phyloP scores from a whole-genome alignment of 345 rosid genomes.

The Ceriops tagal region DNA sequence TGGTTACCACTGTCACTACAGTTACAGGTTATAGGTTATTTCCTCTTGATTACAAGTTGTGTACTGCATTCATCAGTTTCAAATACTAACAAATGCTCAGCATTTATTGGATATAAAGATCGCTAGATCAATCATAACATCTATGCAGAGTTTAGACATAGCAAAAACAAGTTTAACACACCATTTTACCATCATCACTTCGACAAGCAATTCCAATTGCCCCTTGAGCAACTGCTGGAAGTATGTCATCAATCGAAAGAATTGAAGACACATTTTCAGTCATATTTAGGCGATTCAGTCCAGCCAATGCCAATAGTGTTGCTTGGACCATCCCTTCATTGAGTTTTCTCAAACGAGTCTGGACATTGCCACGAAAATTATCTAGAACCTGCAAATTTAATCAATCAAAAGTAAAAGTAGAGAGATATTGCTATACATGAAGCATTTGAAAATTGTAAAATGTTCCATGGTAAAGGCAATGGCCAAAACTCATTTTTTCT shows the following conservation, averaged over 20 bases:
- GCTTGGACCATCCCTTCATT: slow-evolving; percentile 81
- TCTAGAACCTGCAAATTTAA: slow-evolving; percentile 61
- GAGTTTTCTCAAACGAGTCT: slow-evolving; percentile 86
- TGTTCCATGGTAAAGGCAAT: not conserved
- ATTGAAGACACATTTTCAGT: slow-evolving; percentile 75
- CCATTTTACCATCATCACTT: slow-evolving; percentile 80
- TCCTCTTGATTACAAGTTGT: no score
- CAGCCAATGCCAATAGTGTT: slow-evolving; percentile 91
- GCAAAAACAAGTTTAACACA: slow-evolving; percentile 20
- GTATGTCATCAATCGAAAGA: slow-evolving; percentile 85
- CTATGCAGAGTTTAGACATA: not conserved
- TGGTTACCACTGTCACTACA: no score
- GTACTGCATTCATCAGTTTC: no score
- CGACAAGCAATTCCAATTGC: slow-evolving; percentile 98
- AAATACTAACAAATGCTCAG: not conserved
- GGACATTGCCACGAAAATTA: slow-evolving; percentile 93
- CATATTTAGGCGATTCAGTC: slow-evolving; percentile 87
- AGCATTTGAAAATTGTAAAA: not conserved
- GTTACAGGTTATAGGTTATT: no score
- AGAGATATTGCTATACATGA: not conserved
- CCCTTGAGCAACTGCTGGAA: slow-evolving; percentile 99
- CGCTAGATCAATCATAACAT: not conserved
- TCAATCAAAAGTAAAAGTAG: slow-evolving; percentile 15
- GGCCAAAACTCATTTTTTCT: no score
- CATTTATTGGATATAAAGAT: slow-evolving; percentile 1